Percentiles rank a stretch among this genome's conserved stretches.
These are phyloP conservation scores for Lecanicillium sp. DNA, from an alignment of 2,329 filamentous ascomycete species.

Conservation along the genomic window DNA sequence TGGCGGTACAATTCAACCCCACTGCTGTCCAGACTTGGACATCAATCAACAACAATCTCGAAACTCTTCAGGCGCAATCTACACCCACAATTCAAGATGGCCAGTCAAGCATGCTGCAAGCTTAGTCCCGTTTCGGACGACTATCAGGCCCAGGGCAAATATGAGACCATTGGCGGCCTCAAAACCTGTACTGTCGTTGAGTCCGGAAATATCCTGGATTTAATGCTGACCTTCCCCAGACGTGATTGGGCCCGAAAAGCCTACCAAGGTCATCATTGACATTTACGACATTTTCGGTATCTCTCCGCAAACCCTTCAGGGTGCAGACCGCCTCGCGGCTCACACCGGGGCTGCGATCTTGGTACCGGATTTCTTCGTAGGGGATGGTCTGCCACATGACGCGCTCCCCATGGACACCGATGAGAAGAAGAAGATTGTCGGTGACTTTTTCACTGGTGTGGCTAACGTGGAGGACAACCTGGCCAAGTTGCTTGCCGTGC, in stretches of 20 bases:
- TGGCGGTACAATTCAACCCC: too few relatives aligned
- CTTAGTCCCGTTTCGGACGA: slow-evolving; percentile 30
- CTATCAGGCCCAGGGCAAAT: slow-evolving; percentile 32
- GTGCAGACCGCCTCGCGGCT: slow-evolving; percentile 35
- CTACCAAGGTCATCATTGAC: slow-evolving; percentile 17
- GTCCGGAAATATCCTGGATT: slow-evolving; percentile 9
- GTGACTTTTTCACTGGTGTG: slow-evolving; percentile 21
- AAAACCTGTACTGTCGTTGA: slow-evolving; percentile 38
- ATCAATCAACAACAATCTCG: too few relatives aligned
- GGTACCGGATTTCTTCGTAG: slow-evolving; percentile 32
- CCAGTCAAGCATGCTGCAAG: slow-evolving; percentile 18
- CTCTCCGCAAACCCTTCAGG: slow-evolving; percentile 37
- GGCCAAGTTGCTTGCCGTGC: slow-evolving; percentile 21
- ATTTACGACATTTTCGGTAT: slow-evolving; percentile 30
- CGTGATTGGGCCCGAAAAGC: slow-evolving; percentile 23
- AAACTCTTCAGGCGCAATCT: too few relatives aligned
- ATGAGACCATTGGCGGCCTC: slow-evolving; percentile 29
- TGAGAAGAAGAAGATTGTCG: slow-evolving; percentile 30
- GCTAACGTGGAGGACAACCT: slow-evolving; percentile 22
- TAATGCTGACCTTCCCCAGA: slow-evolving; percentile 19
- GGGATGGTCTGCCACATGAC: slow-evolving; percentile 20
- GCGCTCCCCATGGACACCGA: slow-evolving; percentile 33
- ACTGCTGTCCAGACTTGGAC: too few relatives aligned
- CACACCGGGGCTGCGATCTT: slow-evolving; percentile 29
- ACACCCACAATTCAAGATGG: too few relatives aligned